Evolutionary conservation across 2,329 filamentous ascomycete species (phyloP).

Genomic region (Coniochaeta sp.): DNA sequence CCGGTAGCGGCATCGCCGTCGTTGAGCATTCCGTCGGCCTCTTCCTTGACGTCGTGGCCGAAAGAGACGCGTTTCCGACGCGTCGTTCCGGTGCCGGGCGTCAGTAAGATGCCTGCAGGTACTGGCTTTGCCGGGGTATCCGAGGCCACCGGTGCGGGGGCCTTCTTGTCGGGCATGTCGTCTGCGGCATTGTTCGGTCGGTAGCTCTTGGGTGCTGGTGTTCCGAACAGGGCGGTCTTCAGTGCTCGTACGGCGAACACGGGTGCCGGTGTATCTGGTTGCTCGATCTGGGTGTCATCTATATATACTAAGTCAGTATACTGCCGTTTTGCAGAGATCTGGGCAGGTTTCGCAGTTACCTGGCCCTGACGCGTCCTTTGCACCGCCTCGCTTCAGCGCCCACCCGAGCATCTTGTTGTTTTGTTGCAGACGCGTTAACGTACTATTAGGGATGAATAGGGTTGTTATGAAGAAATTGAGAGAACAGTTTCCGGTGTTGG

Average conservation of each 20-base stretch:
- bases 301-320: neutral
- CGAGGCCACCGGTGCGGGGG: slow-evolving; percentile 12
- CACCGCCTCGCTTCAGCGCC: slow-evolving; percentile 44
- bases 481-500: neutral
- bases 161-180: slow-evolving; percentile 15
- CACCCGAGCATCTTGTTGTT: slow-evolving; percentile 47
- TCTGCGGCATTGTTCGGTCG: slow-evolving; percentile 13
- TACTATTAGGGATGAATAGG: neutral
- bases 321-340: neutral
- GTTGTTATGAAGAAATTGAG: neutral
- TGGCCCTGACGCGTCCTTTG: slow-evolving; percentile 24
- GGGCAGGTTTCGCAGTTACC: too few species aligned
- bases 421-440: neutral
- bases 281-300: slow-evolving; percentile 44
- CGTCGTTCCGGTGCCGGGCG: slow-evolving; percentile 54
- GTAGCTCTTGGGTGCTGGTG: slow-evolving; percentile 32
- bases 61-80: slow-evolving; percentile 61
- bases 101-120: slow-evolving; percentile 49
- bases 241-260: slow-evolving; percentile 60
- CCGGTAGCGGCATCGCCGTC: slow-evolving; percentile 18
- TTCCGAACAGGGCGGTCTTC: slow-evolving; percentile 58
- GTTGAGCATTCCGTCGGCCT: slow-evolving; percentile 18
- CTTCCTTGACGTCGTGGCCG: slow-evolving; percentile 43
- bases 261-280: slow-evolving; percentile 58
- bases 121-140: slow-evolving; percentile 31